Evolutionary conservation across 2,329 filamentous ascomycete species (phyloP).

Genomic region (Diaporthe ampelina): DNA sequence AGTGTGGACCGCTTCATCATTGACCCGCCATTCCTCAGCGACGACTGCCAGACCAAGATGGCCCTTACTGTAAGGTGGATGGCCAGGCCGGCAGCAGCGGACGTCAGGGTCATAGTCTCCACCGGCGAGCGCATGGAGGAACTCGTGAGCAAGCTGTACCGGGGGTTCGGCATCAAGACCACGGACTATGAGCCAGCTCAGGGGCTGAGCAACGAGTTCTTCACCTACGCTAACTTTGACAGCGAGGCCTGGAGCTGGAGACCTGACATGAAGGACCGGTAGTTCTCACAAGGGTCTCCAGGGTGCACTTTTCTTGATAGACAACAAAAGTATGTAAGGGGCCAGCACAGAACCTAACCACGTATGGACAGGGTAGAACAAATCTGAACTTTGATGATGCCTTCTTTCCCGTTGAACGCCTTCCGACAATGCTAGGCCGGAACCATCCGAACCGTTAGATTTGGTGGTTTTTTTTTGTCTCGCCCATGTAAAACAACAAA

Average conservation of each 20-base stretch:
- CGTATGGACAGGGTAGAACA: conserved; percentile 20
- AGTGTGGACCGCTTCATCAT: conserved; percentile 78
- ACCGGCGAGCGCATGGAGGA: conserved; percentile 83
- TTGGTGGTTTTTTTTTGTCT: conserved; percentile 12
- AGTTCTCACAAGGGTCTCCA: neutral
- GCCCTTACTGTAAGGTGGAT: conserved; percentile 84
- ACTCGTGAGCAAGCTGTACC: conserved; percentile 77
- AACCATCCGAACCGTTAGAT: neutral
- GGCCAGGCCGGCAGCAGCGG: conserved; percentile 58
- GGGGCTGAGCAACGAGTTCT: conserved; percentile 84
- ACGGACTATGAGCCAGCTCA: conserved; percentile 80
- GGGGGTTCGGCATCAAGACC: conserved; percentile 70
- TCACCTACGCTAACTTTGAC: conserved; percentile 85
- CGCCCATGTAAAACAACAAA: conserved; percentile 1
- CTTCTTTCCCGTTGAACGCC: conserved; percentile 31
- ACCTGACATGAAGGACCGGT: conserved; percentile 43
- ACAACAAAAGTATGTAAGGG: neutral
- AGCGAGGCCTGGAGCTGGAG: conserved; percentile 65
- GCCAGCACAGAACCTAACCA: neutral
- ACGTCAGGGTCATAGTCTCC: conserved; percentile 70
- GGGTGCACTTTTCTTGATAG: neutral
- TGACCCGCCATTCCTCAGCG: conserved; percentile 84
- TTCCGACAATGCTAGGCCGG: conserved; percentile 20
- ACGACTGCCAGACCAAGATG: conserved; percentile 86
- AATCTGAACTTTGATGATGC: neutral